These are phyloP conservation scores for Gossypium thurberi DNA, from an alignment of 345 rosid genomes.

Conservation along the genomic window DNA sequence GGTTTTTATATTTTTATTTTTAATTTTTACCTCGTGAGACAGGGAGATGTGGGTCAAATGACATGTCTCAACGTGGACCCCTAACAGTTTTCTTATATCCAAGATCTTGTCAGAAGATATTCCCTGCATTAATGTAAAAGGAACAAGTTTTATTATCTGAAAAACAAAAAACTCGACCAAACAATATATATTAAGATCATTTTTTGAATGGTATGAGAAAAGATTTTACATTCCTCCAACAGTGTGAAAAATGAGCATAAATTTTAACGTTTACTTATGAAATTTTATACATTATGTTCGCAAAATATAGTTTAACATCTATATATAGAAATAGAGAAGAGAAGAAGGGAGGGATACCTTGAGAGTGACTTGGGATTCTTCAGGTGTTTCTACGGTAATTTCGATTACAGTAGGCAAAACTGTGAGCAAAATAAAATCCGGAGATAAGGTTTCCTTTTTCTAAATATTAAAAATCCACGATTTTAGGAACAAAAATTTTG, in stretches of 20 bases:
- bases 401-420: constrained; percentile 74
- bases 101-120: constrained; percentile 91
- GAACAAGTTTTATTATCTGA: not conserved
- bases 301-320: too few species aligned
- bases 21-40: constrained; percentile 61
- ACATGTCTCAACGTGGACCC: constrained; percentile 75
- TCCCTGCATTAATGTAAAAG: constrained; percentile 38
- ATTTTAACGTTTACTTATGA: too few species aligned
- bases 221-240: too few species aligned
- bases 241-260: too few species aligned
- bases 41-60: constrained; percentile 77
- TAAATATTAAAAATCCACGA: not conserved
- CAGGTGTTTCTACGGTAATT: constrained; percentile 61
- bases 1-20: not conserved
- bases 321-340: too few species aligned
- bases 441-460: not conserved
- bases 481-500: too few species aligned
- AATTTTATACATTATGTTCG: too few species aligned
- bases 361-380: constrained; percentile 73
- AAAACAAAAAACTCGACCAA: too few species aligned
- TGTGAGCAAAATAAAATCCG: constrained; percentile 17
- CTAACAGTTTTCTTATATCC: constrained; percentile 76
- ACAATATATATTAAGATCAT: too few species aligned
- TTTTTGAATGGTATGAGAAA: too few species aligned
- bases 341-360: constrained; percentile 39